Conservation (phyloP, 2,329 filamentous ascomycete genomes). For the Colletotrichum navitas region DNA sequence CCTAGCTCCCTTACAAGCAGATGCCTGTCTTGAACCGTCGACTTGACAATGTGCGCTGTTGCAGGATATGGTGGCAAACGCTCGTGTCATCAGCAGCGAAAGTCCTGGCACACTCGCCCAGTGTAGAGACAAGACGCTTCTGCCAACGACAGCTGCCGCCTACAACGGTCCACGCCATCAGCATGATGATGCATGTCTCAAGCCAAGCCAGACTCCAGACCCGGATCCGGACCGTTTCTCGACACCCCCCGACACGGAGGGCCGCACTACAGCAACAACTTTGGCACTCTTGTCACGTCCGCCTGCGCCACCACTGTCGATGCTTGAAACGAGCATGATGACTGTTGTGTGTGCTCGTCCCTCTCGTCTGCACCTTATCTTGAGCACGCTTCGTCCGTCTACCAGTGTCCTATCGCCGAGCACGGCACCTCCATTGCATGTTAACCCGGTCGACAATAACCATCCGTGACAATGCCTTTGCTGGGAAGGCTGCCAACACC, state of each 20-base stretch:
- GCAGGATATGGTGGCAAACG: slow-evolving; percentile 26
- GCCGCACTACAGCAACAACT: slow-evolving; percentile 21
- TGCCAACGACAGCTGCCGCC: neutral
- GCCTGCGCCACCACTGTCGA: neutral
- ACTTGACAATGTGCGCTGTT: slow-evolving; percentile 19
- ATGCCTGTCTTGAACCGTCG: slow-evolving; percentile 25
- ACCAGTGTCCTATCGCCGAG: slow-evolving; percentile 12
- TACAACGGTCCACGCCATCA: slow-evolving; percentile 10
- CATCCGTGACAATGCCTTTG: neutral
- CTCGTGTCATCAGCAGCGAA: slow-evolving; percentile 26
- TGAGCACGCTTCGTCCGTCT: slow-evolving; percentile 5
- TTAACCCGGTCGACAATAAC: neutral
- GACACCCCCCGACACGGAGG: neutral
- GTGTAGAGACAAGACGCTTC: neutral
- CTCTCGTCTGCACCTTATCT: slow-evolving; percentile 4
- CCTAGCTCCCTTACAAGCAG: slow-evolving; percentile 17
- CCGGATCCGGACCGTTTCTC: slow-evolving; percentile 4
- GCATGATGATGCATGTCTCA: slow-evolving; percentile 29
- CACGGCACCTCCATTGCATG: slow-evolving; percentile 1
- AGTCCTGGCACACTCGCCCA: neutral
- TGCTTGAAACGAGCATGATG: slow-evolving; percentile 3
- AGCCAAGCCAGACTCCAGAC: slow-evolving; percentile 20
- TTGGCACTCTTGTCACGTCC: neutral
- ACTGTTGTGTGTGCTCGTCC: neutral
- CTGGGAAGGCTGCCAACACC: neutral